Base-by-base conservation (phyloP, 805 yeast genomes). In the Komagataella pseudopastoris region DNA sequence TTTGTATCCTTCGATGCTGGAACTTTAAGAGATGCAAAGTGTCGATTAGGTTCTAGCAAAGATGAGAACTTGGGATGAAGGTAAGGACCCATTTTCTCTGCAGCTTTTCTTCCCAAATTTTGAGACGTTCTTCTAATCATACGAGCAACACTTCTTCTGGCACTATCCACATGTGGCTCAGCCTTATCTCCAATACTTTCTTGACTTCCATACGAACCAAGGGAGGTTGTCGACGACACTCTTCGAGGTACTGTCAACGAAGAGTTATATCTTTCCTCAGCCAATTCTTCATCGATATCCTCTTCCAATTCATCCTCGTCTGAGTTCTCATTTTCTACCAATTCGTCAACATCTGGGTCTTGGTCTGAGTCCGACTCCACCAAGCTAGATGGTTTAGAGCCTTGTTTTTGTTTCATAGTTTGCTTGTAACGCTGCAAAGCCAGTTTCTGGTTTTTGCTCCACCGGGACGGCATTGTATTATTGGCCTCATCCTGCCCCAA, bases 41-140 rank as follows among this genome's bases (percentile, higher is more conserved):
- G 97, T 54, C 99, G 75, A 17, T 87, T 81, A 6, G 97, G 95
- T 62, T 91, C 97, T 59, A 91, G 70, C 53, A 91, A 83, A 0
- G 96, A 88, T 1, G 91, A 80, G 52, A 91, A 83, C 51, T 87
- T 79, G 10, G 85, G 81, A 1, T 97, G 96, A 24, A 90, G 72
- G 55, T 84, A 85, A n/a, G 87, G 87, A 0, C 95, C 96, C 77
- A 89, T 82, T 50, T 81, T 84, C 59, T 84, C 95, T 0, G 96
- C 96, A 1, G 93, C 93, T 55, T 78, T 80, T 49, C 90, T 69
- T 0, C 91, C 90, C 52, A 85, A 69, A 3, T 77, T 79, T 58
- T 86, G 95, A 0, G 93, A 85, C 2, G 91, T 84, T 54, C 88
- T 71, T 57, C 95, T 69, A 23, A 86, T 78, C 69, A 86, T 74